Evolutionary conservation across 2,329 filamentous ascomycete genomes (phyloP).

Genomic region (Scedosporium apiospermum): DNA sequence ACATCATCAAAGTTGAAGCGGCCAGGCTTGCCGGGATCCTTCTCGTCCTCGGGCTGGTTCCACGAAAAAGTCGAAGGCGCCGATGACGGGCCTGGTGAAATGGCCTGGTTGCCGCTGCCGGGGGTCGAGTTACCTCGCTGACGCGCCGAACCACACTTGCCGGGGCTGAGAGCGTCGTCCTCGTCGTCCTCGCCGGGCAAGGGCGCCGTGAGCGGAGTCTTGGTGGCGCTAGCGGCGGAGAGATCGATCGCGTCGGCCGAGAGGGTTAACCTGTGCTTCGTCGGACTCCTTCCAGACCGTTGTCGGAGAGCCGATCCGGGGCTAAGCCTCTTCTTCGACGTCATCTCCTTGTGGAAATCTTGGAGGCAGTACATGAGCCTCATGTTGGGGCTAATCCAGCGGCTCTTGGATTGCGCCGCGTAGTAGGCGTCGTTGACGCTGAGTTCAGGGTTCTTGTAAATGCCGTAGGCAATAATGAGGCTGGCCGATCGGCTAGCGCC

Average conservation of each 20-base stretch:
- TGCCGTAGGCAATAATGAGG: slow-evolving; percentile 75
- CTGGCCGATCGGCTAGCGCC: slow-evolving; percentile 78
- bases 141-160: slow-evolving; percentile 29
- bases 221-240: slow-evolving; percentile 20
- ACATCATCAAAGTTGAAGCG: slow-evolving; percentile 26
- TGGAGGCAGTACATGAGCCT: slow-evolving; percentile 83
- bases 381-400: slow-evolving; percentile 89
- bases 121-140: slow-evolving; percentile 45
- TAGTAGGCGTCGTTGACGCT: slow-evolving; percentile 79
- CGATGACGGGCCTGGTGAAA: slow-evolving; percentile 56
- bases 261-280: slow-evolving; percentile 50
- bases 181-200: slow-evolving; percentile 43
- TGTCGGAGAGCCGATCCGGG: slow-evolving; percentile 37
- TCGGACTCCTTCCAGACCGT: slow-evolving; percentile 43
- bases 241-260: slow-evolving; percentile 49
- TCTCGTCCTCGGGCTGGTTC: slow-evolving; percentile 38
- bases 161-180: slow-evolving; percentile 11
- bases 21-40: slow-evolving; percentile 27
- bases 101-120: slow-evolving; percentile 27
- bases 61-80: slow-evolving; percentile 56
- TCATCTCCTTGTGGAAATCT: slow-evolving; percentile 61
- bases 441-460: slow-evolving; percentile 68
- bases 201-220: slow-evolving; percentile 52
- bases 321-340: slow-evolving; percentile 35
- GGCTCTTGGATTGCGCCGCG: slow-evolving; percentile 68